Base-by-base conservation (phyloP, 2,329 filamentous ascomycete species). In the Aspergillus puulaauensis region DNA sequence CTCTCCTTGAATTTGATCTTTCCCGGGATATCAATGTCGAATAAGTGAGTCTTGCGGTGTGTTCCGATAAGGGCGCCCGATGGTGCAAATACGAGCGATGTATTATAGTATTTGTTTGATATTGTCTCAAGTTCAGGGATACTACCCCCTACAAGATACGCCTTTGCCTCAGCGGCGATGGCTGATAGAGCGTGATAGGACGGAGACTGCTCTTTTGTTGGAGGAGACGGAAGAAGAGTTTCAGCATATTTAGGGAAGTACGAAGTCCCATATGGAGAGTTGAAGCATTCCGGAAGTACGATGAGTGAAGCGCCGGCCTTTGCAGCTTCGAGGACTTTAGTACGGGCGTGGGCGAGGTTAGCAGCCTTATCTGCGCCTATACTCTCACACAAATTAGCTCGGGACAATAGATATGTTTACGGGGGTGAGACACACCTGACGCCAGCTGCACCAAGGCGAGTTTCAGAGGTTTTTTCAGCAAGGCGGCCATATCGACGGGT, bases 211-310 rank as follows among this genome's bases (percentile, higher is more conserved):
- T 85, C 83, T 60, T 79, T 73, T 3, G 86, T 79, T 0, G 92
- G 91, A 27, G 91, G 90, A 3, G 86, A 88, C 1, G 91, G 91
- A 1, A 85, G 80, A n/a, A 98, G 86, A 1, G 86, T 88, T 77
- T 99, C 95, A 65, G 95, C 93, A 75, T 98, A 98, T 60, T 87
- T 85, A 54, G 93, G 89, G 78, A 99, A 99, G 81, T 88, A 93
- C 70, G 91, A 83, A 64, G 87, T 92, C 65, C 95, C 95, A 77
- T 99, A 99, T 8, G 95, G 95, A 43, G 90, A 96, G 81, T 99
- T 99, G 86, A 99, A 99, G 82, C 95, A 99, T 80, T 99, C 95
- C 37, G 95, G 95, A 17, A 99, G 85, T 35, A 98, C 91, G 64
- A 98, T 88, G 59, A 99, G 86, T 57, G 90, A 86, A 59, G 93